Evolutionary conservation across 768 basidiomycete species (phyloP), one percentile per base, ranked within the genome.

Genomic region (Hericium alpestre): DNA sequence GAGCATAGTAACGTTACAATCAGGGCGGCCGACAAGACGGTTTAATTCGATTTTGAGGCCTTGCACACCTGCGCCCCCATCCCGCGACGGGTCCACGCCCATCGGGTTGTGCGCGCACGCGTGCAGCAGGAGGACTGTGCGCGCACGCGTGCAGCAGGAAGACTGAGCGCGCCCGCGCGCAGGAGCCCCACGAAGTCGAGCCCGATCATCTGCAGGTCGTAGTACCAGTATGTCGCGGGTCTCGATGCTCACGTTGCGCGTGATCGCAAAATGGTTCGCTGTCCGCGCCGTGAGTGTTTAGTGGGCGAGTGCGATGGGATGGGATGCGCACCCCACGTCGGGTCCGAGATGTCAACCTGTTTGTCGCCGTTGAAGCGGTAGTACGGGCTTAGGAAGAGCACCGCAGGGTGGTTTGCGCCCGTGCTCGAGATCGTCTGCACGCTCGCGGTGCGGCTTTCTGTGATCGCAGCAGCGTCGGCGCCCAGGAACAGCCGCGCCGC

Each of bases 31-130:
- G n/a, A n/a, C n/a, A n/a, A n/a, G n/a, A n/a, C n/a, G n/a, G n/a
- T n/a, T n/a, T n/a, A n/a, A n/a, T n/a, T n/a, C n/a, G n/a, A n/a
- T n/a, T n/a, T n/a, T n/a, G n/a, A n/a, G n/a, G n/a, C n/a, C n/a
- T n/a, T n/a, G n/a, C n/a, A n/a, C n/a, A n/a, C n/a, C n/a, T n/a
- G n/a, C n/a, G n/a, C n/a, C n/a, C n/a, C n/a, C n/a, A n/a, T 87
- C 90, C 49, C 69, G 69, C 38, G 91, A 93, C 7, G 93, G 94
- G 70, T 98, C 94, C 27, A 95, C 90, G 2, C 94, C 94, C 2
- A 94, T 98, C 8, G 93, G 94, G 68, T 98, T 98, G 71, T 98
- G 94, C 41, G 93, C 94, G 68, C 93, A 96, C 9, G 87, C 90
- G 66, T 98, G 94, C 43, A 99, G 72, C 60, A 99, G 73, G 72